Evolutionary conservation across 2,329 filamentous ascomycete species (phyloP), one percentile per base, ranked within the genome.

Genomic region (Stagonosporopsis tanaceti): DNA sequence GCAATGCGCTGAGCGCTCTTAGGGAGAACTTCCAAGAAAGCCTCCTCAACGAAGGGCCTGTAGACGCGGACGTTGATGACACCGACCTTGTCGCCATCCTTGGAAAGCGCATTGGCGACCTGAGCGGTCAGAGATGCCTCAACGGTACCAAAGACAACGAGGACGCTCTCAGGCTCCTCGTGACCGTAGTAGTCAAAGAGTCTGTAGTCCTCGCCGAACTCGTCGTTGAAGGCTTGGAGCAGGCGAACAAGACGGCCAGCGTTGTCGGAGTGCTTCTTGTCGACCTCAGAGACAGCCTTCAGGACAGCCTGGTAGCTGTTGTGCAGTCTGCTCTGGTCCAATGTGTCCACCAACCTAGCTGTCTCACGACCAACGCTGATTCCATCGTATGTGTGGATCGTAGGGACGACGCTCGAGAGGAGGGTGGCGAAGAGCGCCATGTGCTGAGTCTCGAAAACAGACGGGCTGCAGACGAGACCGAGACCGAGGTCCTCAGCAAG

Each of bases 161-260:
- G 81, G 15, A 99, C 92, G 9, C 88, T 87, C 64, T 94, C 90
- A 4, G 95, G 87, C 40, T 87, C 81, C 46, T 86, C 81, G 73
- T 98, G 92, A 24, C 95, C 95, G 70, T 89, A 86, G 80, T 99
- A 99, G 79, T 99, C 95, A 68, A 98, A 99, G 6, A 92, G 87
- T 70, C 89, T 86, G 76, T 99, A 99, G 64, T 94, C 88, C 41
- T 95, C 98, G 57, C 94, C 95, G 24, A 99, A 87, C 80, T 98
- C 93, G 61, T 87, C 87, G 78, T 98, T 99, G 79, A 96, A 88
- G 22, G 89, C 84, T 62, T 86, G 84, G 47, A 96, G 81, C 7
- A 94, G 80, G 65, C 87, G 87, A 41, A 88, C 76, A n/a, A 88
- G 82, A 78, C 90, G 92, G 61, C 87, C 89, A 51, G 91, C 89